Evolutionary conservation across 345 rosid genomes (phyloP).

Genomic region (Rhizophora apiculata): DNA sequence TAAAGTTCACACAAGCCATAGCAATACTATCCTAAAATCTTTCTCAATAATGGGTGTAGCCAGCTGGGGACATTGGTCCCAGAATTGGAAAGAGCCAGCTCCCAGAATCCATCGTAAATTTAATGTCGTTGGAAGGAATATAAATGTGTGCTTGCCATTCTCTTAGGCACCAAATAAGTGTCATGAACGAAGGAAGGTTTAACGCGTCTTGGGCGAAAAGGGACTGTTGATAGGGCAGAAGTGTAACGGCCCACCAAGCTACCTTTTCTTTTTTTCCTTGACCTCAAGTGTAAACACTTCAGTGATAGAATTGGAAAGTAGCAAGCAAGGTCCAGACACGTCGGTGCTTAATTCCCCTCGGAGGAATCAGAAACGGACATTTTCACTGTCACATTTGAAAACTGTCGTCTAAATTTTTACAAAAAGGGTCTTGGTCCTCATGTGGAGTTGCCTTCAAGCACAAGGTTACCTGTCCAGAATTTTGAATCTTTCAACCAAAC

Average conservation of each 20-base stretch:
- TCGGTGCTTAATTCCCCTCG: no score
- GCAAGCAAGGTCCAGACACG: no score
- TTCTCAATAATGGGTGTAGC: conserved; percentile 2
- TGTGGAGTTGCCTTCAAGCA: background rate
- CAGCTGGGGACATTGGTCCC: background rate
- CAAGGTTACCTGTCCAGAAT: background rate
- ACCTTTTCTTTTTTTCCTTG: background rate
- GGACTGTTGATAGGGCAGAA: background rate
- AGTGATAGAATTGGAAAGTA: no score
- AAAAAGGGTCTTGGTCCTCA: background rate
- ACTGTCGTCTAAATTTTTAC: background rate
- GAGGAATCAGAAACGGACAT: background rate
- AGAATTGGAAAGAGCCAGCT: background rate
- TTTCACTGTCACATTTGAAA: no score
- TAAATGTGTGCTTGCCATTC: background rate
- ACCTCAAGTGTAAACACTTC: no score
- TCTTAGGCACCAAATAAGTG: background rate
- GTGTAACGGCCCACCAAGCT: background rate
- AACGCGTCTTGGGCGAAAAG: no score
- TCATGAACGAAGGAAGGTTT: background rate
- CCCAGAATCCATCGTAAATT: background rate
- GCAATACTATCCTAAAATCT: background rate
- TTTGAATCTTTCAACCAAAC: background rate
- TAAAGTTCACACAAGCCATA: conserved; percentile 24
- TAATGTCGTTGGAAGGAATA: background rate